Evolutionary conservation across 2,329 filamentous ascomycete species (phyloP), one percentile per base, ranked within the genome.

Genomic region (Scolecobasidium constrictum): DNA sequence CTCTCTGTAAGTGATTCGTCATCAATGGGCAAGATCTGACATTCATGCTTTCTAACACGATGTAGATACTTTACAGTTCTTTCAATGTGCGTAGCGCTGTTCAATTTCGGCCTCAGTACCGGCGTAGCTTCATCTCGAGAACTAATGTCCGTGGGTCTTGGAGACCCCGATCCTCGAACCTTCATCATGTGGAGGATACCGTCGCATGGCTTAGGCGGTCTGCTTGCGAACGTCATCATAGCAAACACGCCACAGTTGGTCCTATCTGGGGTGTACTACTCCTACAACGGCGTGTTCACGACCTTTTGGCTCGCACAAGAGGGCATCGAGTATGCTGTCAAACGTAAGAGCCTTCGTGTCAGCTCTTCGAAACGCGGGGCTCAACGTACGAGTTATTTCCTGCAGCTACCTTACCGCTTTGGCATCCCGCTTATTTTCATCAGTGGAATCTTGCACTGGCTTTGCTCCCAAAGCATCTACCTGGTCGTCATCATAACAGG

Each of bases 181-280:
- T 26, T 52, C 12, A 35, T 50, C 22, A n/a, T 33, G 9, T 20
- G 31, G 19, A 16, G 26, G 4, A 13, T 43, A 20, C 45, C 48
- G 4, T 17, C 37, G 12, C 16, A 31, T 13, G 49, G 46, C 3
- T 19, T 44, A 4, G 18, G 21, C 3, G 47, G 45, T 4, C 33
- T 52, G 2, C 38, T 53, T 17, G 40, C 17, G 2, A 36, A 48
- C 13, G 53, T 61, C 0, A 52, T 71, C 16, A 16, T 72, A 0
- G 65, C 62, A 26, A 74, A 75, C 47, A 19, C 58, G 0, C 67
- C 69, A 1, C 71, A 75, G 47, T 40, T 69, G 0, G 40, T 72
- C 3, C 46, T 72, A 0, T 70, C 66, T 0, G 50, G 67, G n/a
- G 38, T 67, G 2, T 72, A 73, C 49, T 52, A 45, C 3, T 50